Percentiles rank a stretch among this genome's conserved stretches.
These are phyloP conservation scores for Nicotiana tomentosiformis DNA, from an alignment of 257 asterid species.

Conservation along the genomic window DNA sequence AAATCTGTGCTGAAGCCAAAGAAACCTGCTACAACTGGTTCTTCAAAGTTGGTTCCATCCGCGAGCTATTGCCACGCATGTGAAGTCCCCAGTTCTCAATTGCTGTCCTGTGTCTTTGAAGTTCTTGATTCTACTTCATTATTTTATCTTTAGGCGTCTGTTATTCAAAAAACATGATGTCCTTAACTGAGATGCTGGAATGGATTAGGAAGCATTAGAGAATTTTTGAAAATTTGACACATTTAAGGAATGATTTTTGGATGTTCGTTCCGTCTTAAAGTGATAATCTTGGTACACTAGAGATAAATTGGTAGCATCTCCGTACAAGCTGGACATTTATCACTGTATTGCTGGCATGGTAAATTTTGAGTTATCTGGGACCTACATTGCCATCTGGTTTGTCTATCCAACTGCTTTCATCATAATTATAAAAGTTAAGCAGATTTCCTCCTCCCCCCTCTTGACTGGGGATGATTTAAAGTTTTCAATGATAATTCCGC, in stretches of 20 bases:
- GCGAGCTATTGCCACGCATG: constrained; percentile 90
- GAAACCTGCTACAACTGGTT: constrained; percentile 94
- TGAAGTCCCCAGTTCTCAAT: constrained; percentile 34
- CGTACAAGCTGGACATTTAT: not conserved
- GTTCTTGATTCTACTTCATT: not conserved
- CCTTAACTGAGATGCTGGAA: not conserved
- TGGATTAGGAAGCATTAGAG: not conserved
- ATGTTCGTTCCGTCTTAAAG: not conserved
- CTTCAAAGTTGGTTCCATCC: constrained; percentile 67
- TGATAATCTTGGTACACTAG: not conserved
- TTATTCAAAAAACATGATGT: not conserved
- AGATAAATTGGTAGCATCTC: not conserved
- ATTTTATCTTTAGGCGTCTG: not conserved
- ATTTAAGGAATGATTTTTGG: not conserved
- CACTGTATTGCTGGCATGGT: constrained; percentile 1
- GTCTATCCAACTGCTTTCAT: constrained; percentile 4
- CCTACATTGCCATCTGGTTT: not conserved
- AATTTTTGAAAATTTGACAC: not conserved
- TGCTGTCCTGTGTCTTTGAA: not conserved
- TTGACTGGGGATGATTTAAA: not conserved
- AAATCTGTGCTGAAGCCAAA: constrained; percentile 66
- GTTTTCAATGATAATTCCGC: not conserved
- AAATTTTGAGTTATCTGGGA: not conserved
- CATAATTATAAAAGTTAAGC: not conserved
- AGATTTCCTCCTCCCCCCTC: not conserved